A percentile compares a stretch with the other conserved stretches of the same genome.
phyloP scores from a whole-genome alignment of 495 filamentous ascomycete species.

The Astrothelium macrocarpum region DNA sequence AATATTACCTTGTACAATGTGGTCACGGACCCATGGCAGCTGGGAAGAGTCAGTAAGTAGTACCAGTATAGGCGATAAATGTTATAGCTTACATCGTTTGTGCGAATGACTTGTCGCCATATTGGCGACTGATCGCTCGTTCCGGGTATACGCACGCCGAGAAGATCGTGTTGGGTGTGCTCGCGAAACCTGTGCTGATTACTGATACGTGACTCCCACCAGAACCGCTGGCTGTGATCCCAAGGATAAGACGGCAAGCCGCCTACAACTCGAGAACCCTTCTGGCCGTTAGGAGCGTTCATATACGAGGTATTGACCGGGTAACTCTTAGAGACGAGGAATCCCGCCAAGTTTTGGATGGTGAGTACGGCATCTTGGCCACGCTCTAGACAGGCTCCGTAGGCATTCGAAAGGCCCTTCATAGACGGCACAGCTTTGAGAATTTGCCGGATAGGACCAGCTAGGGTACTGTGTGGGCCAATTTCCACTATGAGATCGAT shows the following conservation, averaged over 20 bases:
- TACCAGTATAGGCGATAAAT: background rate
- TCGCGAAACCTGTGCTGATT: slow-evolving; percentile 1
- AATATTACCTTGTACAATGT: slow-evolving; percentile 31
- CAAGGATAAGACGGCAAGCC: slow-evolving; percentile 20
- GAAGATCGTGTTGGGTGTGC: slow-evolving; percentile 2
- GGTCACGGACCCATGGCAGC: slow-evolving; percentile 37
- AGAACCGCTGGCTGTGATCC: slow-evolving; percentile 13
- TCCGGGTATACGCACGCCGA: slow-evolving; percentile 1
- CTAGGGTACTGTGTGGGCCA: slow-evolving; percentile 9
- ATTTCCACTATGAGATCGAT: slow-evolving; percentile 13
- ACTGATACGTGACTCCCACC: slow-evolving; percentile 14
- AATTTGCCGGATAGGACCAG: slow-evolving; percentile 7
- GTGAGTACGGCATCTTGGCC: background rate
- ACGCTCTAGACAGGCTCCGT: background rate
- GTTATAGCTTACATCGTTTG: slow-evolving; percentile 20
- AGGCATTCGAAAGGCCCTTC: background rate
- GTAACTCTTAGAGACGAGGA: slow-evolving; percentile 17
- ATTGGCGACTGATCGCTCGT: slow-evolving; percentile 17
- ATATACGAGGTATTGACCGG: slow-evolving; percentile 17
- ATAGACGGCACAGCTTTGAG: background rate
- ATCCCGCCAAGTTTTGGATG: slow-evolving; percentile 1
- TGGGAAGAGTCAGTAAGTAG: background rate
- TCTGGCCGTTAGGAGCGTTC: background rate
- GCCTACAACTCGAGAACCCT: background rate
- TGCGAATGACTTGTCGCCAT: slow-evolving; percentile 36